Conservation (phyloP, 2,329 filamentous ascomycete genomes). For the Hansfordia pulvinata region DNA sequence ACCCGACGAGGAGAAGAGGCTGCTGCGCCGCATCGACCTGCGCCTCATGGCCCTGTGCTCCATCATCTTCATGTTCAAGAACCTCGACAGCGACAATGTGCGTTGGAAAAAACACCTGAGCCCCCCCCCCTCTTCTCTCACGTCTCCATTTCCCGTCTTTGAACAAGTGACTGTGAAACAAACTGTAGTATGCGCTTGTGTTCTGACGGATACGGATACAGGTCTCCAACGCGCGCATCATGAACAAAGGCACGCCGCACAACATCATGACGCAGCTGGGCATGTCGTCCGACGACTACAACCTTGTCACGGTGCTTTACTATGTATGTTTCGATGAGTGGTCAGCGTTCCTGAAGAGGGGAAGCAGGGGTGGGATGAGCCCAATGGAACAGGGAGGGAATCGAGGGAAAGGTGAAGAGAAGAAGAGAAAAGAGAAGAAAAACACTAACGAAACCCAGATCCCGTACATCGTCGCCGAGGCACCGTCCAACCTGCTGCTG, state of each 20-base stretch:
- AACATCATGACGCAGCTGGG: constrained; percentile 26
- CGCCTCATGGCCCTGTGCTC: constrained; percentile 26
- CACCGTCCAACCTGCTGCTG: constrained; percentile 24
- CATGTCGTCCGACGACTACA: constrained; percentile 25
- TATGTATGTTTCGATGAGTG: constrained; percentile 22
- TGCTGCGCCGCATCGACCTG: constrained; percentile 27
- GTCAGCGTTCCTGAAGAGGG: too few relatives aligned
- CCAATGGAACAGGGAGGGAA: too few relatives aligned
- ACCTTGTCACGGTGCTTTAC: constrained; percentile 22
- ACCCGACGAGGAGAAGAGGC: constrained; percentile 26
- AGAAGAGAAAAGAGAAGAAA: neutral
- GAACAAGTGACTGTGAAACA: too few relatives aligned
- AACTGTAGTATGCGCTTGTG: too few relatives aligned
- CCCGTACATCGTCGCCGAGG: constrained; percentile 23
- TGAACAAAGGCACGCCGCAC: constrained; percentile 23
- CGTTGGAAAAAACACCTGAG: constrained; percentile 3
- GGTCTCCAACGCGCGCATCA: constrained; percentile 27
- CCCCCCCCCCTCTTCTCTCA: too few relatives aligned
- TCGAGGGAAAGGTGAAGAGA: too few relatives aligned
- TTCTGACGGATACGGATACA: too few relatives aligned
- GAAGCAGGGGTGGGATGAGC: too few relatives aligned
- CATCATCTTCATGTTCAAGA: constrained; percentile 25
- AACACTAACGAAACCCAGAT: constrained; percentile 11
- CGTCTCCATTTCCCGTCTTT: too few relatives aligned
- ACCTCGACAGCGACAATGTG: constrained; percentile 22